A percentile compares a stretch with the other conserved stretches of the same genome.
Evolutionary conservation across 176 grass and related monocot species (phyloP).

Genomic region (Echinochloa phyllopogon): DNA sequence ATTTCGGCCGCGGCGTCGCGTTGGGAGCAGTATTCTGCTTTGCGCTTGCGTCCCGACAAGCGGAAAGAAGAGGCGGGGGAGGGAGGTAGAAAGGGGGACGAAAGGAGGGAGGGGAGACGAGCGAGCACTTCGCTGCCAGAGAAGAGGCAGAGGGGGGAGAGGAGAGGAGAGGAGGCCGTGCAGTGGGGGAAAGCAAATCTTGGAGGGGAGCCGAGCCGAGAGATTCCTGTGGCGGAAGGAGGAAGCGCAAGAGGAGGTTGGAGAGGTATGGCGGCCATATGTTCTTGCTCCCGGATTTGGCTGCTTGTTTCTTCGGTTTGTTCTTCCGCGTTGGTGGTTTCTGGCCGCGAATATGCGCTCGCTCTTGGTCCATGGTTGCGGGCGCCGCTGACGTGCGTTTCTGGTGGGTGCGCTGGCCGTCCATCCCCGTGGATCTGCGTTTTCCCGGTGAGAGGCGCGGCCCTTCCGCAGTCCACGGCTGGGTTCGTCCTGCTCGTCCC

Average conservation of each 20-base stretch:
- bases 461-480: neutral
- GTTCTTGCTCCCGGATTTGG: slow-evolving; percentile 25
- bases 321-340: neutral
- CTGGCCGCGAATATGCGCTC: neutral
- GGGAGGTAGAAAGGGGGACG: slow-evolving; percentile 20
- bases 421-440: slow-evolving; percentile 24
- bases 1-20: slow-evolving; percentile 53
- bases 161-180: no score
- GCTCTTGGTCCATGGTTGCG: neutral
- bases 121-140: neutral
- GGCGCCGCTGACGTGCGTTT: neutral
- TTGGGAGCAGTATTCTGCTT: slow-evolving; percentile 15
- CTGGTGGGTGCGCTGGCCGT: neutral
- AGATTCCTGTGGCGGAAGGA: neutral
- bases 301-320: neutral
- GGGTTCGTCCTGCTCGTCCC: neutral
- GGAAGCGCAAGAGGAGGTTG: neutral
- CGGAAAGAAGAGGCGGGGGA: slow-evolving; percentile 31
- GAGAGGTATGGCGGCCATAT: slow-evolving; percentile 36
- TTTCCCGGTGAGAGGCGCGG: neutral
- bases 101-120: neutral
- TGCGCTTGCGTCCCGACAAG: slow-evolving; percentile 54
- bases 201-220: neutral
- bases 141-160: neutral
- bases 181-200: slow-evolving; percentile 3